Evolutionary conservation across 257 asterid species (phyloP).

Genomic region (Rhazya stricta): DNA sequence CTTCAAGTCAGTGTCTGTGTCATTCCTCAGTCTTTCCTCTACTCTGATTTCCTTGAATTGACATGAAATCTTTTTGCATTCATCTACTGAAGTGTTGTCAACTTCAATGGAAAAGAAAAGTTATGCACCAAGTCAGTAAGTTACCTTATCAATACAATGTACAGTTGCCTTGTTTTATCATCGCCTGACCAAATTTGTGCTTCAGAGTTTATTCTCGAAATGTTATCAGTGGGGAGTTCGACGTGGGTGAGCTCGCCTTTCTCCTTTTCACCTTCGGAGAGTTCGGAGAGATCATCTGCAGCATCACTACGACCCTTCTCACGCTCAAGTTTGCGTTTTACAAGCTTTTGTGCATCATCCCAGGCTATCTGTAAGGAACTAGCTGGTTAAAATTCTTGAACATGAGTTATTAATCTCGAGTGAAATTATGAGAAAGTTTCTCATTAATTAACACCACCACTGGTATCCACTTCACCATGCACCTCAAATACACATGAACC

Average conservation of each 20-base stretch:
- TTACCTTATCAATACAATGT: conserved; percentile 65
- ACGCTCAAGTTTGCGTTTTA: conserved; percentile 35
- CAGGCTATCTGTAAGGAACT: conserved; percentile 51
- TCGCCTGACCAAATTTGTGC: conserved; percentile 44
- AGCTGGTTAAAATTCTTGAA: not conserved
- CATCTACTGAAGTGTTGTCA: not conserved
- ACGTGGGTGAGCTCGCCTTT: conserved; percentile 30
- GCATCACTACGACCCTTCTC: conserved; percentile 51
- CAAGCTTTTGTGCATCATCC: conserved; percentile 52
- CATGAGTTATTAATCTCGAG: not conserved
- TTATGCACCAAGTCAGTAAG: not conserved
- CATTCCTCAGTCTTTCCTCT: not conserved
- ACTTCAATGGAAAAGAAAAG: not conserved
- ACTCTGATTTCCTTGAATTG: not conserved
- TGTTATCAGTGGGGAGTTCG: conserved; percentile 24
- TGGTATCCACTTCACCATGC: too few relatives aligned
- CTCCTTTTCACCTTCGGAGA: conserved; percentile 67
- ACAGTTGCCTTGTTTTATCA: conserved; percentile 43
- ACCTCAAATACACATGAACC: too few relatives aligned
- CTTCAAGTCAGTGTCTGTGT: not conserved
- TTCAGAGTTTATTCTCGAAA: conserved; percentile 43
- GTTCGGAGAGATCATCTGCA: conserved; percentile 57
- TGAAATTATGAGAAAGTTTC: too few relatives aligned
- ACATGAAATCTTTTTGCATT: not conserved
- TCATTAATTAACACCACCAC: too few relatives aligned